A percentile compares a stretch with the other conserved stretches of the same genome.
Evolutionary conservation across 2,329 filamentous ascomycete genomes (phyloP).

Genomic region (Neonectria coccinea): DNA sequence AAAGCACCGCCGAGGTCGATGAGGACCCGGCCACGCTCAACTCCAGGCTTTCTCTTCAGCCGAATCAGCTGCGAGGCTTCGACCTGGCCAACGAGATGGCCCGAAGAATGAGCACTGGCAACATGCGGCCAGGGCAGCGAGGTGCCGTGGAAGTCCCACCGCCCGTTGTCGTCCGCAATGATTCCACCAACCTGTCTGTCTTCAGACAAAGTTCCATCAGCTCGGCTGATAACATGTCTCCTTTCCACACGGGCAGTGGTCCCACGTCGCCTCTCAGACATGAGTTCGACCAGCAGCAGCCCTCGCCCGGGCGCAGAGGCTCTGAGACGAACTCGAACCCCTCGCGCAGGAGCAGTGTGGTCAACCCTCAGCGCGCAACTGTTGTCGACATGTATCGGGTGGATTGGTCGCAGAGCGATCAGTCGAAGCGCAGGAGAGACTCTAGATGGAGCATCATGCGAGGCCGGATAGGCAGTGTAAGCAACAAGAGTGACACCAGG

Average conservation of each 20-base stretch:
- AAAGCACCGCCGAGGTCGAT: slow-evolving; percentile 52
- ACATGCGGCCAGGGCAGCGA: slow-evolving; percentile 41
- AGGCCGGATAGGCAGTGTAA: slow-evolving; percentile 54
- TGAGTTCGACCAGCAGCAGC: slow-evolving; percentile 28
- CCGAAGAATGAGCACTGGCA: slow-evolving; percentile 55
- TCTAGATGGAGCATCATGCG: slow-evolving; percentile 61
- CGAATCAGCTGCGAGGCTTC: slow-evolving; percentile 27
- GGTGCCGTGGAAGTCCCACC: slow-evolving; percentile 11
- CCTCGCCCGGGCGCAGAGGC: slow-evolving; percentile 28
- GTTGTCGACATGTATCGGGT: slow-evolving; percentile 55
- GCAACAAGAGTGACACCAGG: slow-evolving; percentile 39
- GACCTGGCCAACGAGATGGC: slow-evolving; percentile 27
- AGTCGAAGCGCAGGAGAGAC: slow-evolving; percentile 56
- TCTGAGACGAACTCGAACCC: slow-evolving; percentile 33
- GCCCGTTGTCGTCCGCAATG: slow-evolving; percentile 23
- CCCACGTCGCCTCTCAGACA: slow-evolving; percentile 33
- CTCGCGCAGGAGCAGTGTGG: slow-evolving; percentile 36
- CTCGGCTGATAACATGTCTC: slow-evolving; percentile 34
- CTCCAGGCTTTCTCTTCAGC: slow-evolving; percentile 50
- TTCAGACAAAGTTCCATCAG: slow-evolving; percentile 33
- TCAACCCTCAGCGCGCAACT: slow-evolving; percentile 35
- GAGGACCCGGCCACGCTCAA: slow-evolving; percentile 33
- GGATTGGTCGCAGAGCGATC: slow-evolving; percentile 71
- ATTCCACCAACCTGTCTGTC: slow-evolving; percentile 24
- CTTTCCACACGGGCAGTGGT: slow-evolving; percentile 31